Evolutionary conservation across 805 yeast species (phyloP).

Genomic region (Kazachstania bromeliacearum): DNA sequence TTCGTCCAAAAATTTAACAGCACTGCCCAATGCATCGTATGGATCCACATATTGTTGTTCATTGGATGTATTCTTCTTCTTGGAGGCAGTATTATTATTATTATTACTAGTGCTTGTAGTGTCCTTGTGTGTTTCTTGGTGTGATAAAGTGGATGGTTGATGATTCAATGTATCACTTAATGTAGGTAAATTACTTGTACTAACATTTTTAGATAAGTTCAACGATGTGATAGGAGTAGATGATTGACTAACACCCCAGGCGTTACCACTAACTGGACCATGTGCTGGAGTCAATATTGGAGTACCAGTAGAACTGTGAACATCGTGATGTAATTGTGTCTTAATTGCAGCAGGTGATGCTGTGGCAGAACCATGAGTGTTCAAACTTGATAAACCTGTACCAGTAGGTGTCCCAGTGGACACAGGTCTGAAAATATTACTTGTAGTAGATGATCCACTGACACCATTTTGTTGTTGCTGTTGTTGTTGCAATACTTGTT

Average conservation of each 20-base stretch:
- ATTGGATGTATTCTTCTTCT: slow-evolving; percentile 28
- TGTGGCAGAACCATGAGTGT: slow-evolving; percentile 4
- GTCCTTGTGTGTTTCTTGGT: not conserved
- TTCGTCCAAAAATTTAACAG: slow-evolving; percentile 40
- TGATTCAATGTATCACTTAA: slow-evolving; percentile 16
- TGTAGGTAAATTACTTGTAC: slow-evolving; percentile 22
- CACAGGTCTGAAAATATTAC: slow-evolving; percentile 2
- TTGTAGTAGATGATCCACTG: not conserved
- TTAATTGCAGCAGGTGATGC: slow-evolving; percentile 26
- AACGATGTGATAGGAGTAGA: slow-evolving; percentile 22
- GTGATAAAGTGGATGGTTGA: not conserved
- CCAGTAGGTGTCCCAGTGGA: slow-evolving; percentile 9
- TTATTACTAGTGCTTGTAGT: slow-evolving; percentile 7
- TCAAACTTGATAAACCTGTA: slow-evolving; percentile 5
- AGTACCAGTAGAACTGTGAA: slow-evolving; percentile 9
- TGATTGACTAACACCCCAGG: slow-evolving; percentile 29
- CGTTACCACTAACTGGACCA: slow-evolving; percentile 25
- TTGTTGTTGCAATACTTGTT: slow-evolving; percentile 26
- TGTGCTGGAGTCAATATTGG: slow-evolving; percentile 28
- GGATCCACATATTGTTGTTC: slow-evolving; percentile 35
- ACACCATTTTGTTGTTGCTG: slow-evolving; percentile 11
- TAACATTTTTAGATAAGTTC: slow-evolving; percentile 17
- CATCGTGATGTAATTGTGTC: slow-evolving; percentile 21
- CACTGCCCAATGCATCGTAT: slow-evolving; percentile 38
- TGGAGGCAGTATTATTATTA: slow-evolving; percentile 14